Evolutionary conservation across 257 asterid genomes (phyloP).

Genomic region (Nicotiana tabacum): DNA sequence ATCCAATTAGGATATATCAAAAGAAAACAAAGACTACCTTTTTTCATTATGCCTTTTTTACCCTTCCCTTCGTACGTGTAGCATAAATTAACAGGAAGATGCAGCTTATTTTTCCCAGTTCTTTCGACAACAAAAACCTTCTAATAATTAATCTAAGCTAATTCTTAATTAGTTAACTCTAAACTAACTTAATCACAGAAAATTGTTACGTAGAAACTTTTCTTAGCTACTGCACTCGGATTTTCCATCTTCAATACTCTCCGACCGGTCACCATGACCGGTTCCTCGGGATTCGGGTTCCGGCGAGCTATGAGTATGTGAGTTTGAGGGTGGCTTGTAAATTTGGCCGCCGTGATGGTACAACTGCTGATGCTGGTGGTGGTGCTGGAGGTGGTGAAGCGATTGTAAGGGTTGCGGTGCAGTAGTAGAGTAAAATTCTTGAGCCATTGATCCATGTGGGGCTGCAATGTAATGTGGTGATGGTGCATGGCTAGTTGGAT

Average conservation of each 20-base stretch:
- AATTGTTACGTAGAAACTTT: background rate
- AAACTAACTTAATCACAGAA: background rate
- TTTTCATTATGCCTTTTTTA: slow-evolving; percentile 5
- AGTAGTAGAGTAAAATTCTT: slow-evolving; percentile 44
- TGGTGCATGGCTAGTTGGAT: slow-evolving; percentile 35
- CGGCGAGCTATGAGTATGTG: slow-evolving; percentile 50
- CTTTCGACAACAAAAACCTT: background rate
- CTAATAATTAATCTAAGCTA: slow-evolving; percentile 2
- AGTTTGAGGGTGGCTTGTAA: slow-evolving; percentile 35
- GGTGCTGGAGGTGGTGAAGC: slow-evolving; percentile 33
- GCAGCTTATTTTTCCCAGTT: background rate
- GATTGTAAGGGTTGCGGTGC: slow-evolving; percentile 36
- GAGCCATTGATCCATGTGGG: slow-evolving; percentile 20
- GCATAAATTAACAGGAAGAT: background rate
- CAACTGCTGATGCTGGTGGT: slow-evolving; percentile 52
- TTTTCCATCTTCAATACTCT: slow-evolving; percentile 83
- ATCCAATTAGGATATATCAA: background rate
- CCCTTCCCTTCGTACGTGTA: background rate
- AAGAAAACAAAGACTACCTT: background rate
- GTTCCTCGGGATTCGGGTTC: slow-evolving; percentile 47
- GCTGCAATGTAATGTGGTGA: slow-evolving; percentile 42
- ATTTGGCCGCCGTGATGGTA: slow-evolving; percentile 58
- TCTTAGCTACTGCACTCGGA: slow-evolving; percentile 79
- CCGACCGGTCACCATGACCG: slow-evolving; percentile 46
- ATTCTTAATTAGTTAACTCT: background rate